A percentile compares a stretch with the other conserved stretches of the same genome.
These are phyloP conservation scores for Clitoria ternatea DNA, from an alignment of 306 rosid species.

Conservation along the genomic window DNA sequence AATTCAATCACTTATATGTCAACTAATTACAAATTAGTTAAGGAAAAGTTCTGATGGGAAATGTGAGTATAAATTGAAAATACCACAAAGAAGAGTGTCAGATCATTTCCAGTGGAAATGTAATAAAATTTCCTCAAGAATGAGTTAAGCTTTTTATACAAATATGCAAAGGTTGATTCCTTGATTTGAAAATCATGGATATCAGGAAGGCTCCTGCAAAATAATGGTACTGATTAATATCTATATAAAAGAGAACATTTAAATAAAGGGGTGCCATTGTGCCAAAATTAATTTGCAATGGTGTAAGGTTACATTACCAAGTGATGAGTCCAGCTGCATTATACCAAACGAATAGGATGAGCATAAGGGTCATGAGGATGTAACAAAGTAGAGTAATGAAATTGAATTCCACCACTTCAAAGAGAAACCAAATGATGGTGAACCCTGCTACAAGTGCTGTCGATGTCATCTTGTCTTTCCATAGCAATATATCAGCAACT, in stretches of 20 bases:
- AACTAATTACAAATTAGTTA: neutral
- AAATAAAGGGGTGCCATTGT: neutral
- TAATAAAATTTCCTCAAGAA: constrained; percentile 39
- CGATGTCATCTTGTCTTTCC: constrained; percentile 55
- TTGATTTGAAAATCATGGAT: constrained; percentile 39
- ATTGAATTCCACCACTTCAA: constrained; percentile 57
- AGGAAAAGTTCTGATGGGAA: neutral
- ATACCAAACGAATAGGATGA: constrained; percentile 47
- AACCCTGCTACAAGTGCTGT: constrained; percentile 41
- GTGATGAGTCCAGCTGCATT: constrained; percentile 43
- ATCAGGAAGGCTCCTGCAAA: constrained; percentile 40
- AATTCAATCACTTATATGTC: constrained; percentile 16
- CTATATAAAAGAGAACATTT: neutral
- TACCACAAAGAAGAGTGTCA: constrained; percentile 53
- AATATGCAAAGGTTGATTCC: constrained; percentile 32
- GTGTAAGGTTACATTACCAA: constrained; percentile 34
- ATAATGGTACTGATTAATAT: neutral
- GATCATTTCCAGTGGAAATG: constrained; percentile 53
- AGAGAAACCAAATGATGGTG: constrained; percentile 46
- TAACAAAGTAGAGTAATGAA: constrained; percentile 50
- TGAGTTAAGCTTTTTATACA: constrained; percentile 29
- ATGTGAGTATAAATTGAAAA: neutral
- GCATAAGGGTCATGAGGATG: constrained; percentile 45
- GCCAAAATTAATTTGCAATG: neutral
- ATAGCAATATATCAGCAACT: constrained; percentile 57